phyloP scores from a whole-genome alignment of 164 flowering plant genomes.

The Umbilicus rupestris region DNA sequence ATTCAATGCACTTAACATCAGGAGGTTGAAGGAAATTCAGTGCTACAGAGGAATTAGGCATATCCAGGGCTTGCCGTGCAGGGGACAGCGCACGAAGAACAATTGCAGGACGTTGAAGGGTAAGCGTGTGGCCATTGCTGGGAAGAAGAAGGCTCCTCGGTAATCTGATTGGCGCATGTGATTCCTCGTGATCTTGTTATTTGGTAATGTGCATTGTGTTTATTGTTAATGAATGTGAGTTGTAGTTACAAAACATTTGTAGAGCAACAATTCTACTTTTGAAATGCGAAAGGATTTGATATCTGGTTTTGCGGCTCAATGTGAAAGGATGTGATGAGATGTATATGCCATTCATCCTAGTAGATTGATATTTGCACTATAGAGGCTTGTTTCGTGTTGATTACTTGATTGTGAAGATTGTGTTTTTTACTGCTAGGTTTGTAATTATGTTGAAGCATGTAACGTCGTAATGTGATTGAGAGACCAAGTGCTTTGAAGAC shows the following conservation, averaged over 20 bases:
- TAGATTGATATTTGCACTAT: too few species aligned
- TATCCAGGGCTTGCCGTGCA: conserved; percentile 78
- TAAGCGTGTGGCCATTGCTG: conserved; percentile 69
- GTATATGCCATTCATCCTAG: too few species aligned
- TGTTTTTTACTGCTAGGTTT: too few species aligned
- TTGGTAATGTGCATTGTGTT: neutral
- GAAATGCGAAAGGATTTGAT: neutral
- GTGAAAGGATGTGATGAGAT: too few species aligned
- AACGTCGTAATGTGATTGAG: too few species aligned
- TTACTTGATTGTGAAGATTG: too few species aligned
- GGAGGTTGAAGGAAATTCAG: conserved; percentile 88
- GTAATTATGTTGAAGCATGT: too few species aligned
- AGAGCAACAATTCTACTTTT: neutral
- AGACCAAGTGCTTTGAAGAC: too few species aligned
- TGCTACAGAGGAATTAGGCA: conserved; percentile 88
- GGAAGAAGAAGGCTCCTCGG: conserved; percentile 80
- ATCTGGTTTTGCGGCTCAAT: neutral
- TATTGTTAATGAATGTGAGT: neutral
- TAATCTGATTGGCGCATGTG: conserved; percentile 8
- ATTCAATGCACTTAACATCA: conserved; percentile 62
- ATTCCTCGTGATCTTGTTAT: neutral
- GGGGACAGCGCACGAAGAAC: conserved; percentile 93
- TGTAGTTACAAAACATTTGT: neutral
- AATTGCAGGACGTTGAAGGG: conserved; percentile 92
- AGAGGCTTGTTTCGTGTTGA: too few species aligned